These are phyloP conservation scores for Phytophthora vignae DNA, from an alignment of 352 stramenopile genomes.

Conservation along the genomic window DNA sequence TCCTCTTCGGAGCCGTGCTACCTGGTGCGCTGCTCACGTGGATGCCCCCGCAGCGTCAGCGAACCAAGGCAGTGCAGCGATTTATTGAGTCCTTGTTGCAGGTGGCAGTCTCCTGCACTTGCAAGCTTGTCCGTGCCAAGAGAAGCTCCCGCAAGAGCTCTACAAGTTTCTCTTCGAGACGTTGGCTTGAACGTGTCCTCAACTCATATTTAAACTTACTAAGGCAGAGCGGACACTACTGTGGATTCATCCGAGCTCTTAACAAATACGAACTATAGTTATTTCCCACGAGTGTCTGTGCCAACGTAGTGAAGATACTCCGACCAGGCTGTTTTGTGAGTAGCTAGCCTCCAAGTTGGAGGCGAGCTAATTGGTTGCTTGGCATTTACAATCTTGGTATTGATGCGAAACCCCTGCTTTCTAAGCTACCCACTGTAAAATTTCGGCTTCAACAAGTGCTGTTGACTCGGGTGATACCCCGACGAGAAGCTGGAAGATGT, in stretches of 20 bases:
- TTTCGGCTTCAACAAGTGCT: too few relatives aligned
- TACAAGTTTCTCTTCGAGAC: conserved; percentile 26
- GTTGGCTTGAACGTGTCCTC: background rate
- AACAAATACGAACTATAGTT: background rate
- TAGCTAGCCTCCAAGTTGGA: too few relatives aligned
- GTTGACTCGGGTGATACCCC: too few relatives aligned
- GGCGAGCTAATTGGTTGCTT: too few relatives aligned
- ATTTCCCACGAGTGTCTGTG: too few relatives aligned
- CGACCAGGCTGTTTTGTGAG: too few relatives aligned
- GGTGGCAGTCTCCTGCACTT: conserved; percentile 30
- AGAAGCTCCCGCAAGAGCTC: conserved; percentile 15
- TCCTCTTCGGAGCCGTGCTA: conserved; percentile 38
- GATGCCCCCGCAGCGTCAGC: conserved; percentile 35
- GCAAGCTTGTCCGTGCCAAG: conserved; percentile 21
- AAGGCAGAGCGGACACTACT: background rate
- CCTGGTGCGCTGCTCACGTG: conserved; percentile 28
- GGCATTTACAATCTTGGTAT: too few relatives aligned
- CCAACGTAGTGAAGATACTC: too few relatives aligned
- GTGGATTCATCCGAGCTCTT: background rate
- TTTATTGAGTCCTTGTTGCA: conserved; percentile 36
- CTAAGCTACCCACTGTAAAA: too few relatives aligned
- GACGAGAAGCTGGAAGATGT: too few relatives aligned
- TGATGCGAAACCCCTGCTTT: too few relatives aligned
- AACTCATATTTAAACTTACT: background rate
- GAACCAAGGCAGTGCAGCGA: conserved; percentile 31